Evolutionary conservation across 495 filamentous ascomycete genomes (phyloP).

Genomic region (Chaetomium fimeti): DNA sequence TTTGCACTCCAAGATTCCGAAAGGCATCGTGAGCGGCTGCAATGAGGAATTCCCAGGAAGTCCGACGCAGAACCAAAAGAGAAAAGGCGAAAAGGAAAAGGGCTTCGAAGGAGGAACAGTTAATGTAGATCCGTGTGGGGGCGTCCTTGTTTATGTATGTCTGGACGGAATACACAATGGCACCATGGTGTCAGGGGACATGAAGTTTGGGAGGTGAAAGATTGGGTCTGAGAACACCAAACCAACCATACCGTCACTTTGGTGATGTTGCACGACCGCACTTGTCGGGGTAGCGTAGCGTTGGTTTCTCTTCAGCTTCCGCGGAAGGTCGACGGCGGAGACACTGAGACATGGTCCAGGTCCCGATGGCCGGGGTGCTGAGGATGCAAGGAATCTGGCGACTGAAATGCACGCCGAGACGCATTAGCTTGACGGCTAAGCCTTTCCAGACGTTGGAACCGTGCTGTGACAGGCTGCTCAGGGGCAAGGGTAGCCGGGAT

Average conservation of each 20-base stretch:
- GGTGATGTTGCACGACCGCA: background rate
- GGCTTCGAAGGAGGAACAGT: background rate
- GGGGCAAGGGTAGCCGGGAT: background rate
- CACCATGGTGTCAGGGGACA: too few relatives aligned
- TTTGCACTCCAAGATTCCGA: constrained; percentile 46
- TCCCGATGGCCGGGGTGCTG: background rate
- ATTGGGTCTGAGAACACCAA: background rate
- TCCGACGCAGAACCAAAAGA: background rate
- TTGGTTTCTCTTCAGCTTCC: background rate
- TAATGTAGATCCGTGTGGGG: background rate
- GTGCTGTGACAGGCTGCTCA: background rate
- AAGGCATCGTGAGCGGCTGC: constrained; percentile 34
- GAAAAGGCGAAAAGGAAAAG: background rate
- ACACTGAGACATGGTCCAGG: background rate
- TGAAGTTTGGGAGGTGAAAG: background rate
- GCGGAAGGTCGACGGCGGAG: background rate
- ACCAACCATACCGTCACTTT: background rate
- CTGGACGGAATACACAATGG: background rate
- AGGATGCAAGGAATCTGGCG: background rate
- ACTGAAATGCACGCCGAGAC: background rate
- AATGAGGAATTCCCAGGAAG: background rate
- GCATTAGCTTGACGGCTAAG: constrained; percentile 2
- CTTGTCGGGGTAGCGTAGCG: background rate
- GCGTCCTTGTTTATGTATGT: constrained; percentile 1
- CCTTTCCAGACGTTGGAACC: background rate